phyloP scores from a whole-genome alignment of 2,329 filamentous ascomycete species.

The Teratosphaeria pseudoeucalypti region DNA sequence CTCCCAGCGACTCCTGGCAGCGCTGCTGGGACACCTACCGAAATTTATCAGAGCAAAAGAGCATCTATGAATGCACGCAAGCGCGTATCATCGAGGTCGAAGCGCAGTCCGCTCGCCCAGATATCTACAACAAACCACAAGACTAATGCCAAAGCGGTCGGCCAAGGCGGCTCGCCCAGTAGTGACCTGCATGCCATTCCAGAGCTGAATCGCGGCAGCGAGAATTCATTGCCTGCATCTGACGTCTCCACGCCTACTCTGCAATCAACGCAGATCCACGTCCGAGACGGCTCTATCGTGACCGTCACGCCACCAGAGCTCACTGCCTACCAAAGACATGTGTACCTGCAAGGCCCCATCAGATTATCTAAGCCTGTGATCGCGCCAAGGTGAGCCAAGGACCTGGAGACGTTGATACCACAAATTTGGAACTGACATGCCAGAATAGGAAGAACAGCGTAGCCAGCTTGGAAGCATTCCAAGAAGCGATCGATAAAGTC shows the following conservation, averaged over 20 bases:
- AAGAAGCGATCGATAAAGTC: slow-evolving; percentile 22
- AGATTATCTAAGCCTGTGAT: slow-evolving; percentile 26
- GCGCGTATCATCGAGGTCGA: background rate
- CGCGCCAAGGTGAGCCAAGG: slow-evolving; percentile 11
- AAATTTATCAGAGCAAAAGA: slow-evolving; percentile 12
- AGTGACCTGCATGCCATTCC: slow-evolving; percentile 14
- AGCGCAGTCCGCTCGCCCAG: slow-evolving; percentile 14
- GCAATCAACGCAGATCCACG: slow-evolving; percentile 20
- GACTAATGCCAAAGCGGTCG: slow-evolving; percentile 7
- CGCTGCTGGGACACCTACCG: slow-evolving; percentile 12
- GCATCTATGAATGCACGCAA: background rate
- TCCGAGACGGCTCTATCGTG: slow-evolving; percentile 25
- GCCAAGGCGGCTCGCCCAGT: slow-evolving; percentile 6
- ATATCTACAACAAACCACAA: slow-evolving; percentile 6
- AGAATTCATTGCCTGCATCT: slow-evolving; percentile 14
- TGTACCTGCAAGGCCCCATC: slow-evolving; percentile 35
- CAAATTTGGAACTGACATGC: background rate
- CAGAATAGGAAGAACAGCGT: slow-evolving; percentile 29
- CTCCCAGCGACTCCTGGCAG: slow-evolving; percentile 16
- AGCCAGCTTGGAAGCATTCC: slow-evolving; percentile 30
- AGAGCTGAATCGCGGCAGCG: slow-evolving; percentile 7
- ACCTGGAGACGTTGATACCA: background rate
- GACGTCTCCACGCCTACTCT: slow-evolving; percentile 10
- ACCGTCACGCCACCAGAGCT: slow-evolving; percentile 26
- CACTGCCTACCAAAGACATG: slow-evolving; percentile 23